Evolutionary conservation across 345 rosid species (phyloP), one percentile per base, ranked within the genome.

Genomic region (Erodium maritimum): DNA sequence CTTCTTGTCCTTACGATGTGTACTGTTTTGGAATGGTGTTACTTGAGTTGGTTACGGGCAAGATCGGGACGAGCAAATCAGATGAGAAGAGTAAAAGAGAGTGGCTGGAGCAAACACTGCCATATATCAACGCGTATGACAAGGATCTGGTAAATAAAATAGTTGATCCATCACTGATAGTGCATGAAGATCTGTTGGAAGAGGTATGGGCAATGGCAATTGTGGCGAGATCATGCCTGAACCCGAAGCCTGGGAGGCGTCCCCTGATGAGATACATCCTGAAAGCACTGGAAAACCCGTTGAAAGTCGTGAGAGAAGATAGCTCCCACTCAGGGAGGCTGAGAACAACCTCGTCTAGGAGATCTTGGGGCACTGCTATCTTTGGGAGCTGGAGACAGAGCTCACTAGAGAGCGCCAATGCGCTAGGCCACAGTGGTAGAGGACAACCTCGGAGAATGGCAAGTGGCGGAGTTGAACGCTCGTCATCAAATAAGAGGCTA

Each of bases 151-250:
- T 93, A 46, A 80, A 68, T 0, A 85, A 89, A 76, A 87, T 89
- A 65, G 58, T 89, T 54, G 99, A 93, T 59, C 94, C 94, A 12
- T 81, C 87, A 8, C 71, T 93, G 60, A 80, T 89, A 2, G 81
- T 93, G 1, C 91, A 93, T 3, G 99, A 93, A 63, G 99, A 93
- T 73, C 77, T 93, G 19, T 56, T 83, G 55, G 99, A 93, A 78
- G 99, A 93, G 77, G 96, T 93, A 2, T 93, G 96, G 99, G 99
- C 99, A 0, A 83, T 83, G 95, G 88, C 99, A 16, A 82, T 93
- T 29, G 86, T 93, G 20, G 99, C 99, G 5, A 80, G 77, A 67
- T 93, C 96, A 13, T 93, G 96, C 75, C 85, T 93, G 10, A 80
- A 89, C 63, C 91, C 95, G 0, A 93, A 83, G 73, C 94, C 96